Evolutionary conservation across 768 basidiomycete species (phyloP).

Genomic region (Lyophyllum semitale): DNA sequence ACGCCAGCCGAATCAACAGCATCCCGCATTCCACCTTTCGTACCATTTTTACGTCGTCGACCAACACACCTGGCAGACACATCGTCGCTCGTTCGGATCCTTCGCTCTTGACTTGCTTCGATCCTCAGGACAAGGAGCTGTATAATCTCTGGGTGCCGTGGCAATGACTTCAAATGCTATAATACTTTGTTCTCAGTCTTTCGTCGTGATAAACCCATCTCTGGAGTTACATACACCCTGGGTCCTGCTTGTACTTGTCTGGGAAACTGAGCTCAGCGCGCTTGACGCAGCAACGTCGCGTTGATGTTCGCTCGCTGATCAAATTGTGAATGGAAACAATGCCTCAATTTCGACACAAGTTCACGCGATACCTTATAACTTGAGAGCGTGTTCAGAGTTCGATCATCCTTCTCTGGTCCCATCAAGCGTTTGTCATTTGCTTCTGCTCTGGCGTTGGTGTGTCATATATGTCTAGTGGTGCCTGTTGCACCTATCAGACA

Average conservation of each 20-base stretch:
- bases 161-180: conserved; percentile 18
- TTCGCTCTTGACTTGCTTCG: conserved; percentile 71
- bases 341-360: neutral
- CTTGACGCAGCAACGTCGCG: no score
- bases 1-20: conserved; percentile 22
- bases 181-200: neutral
- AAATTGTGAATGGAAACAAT: no score
- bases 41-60: conserved; percentile 27
- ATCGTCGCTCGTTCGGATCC: conserved; percentile 64
- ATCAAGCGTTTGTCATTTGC: neutral
- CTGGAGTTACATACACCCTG: no score
- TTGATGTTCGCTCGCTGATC: no score
- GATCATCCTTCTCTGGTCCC: neutral
- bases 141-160: conserved; percentile 77
- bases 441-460: neutral
- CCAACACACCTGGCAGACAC: conserved; percentile 30
- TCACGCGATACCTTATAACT: neutral
- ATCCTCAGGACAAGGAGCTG: conserved; percentile 72
- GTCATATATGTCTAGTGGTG: conserved; percentile 3
- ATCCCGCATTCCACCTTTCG: conserved; percentile 33
- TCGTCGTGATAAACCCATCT: neutral
- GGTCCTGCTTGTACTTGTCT: no score
- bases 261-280: no score
- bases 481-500: conserved; percentile 17
- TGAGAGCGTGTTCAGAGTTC: no score